These are phyloP conservation scores for Dendrobium nobile DNA, from an alignment of 106 monocot genomes.

Conservation along the genomic window DNA sequence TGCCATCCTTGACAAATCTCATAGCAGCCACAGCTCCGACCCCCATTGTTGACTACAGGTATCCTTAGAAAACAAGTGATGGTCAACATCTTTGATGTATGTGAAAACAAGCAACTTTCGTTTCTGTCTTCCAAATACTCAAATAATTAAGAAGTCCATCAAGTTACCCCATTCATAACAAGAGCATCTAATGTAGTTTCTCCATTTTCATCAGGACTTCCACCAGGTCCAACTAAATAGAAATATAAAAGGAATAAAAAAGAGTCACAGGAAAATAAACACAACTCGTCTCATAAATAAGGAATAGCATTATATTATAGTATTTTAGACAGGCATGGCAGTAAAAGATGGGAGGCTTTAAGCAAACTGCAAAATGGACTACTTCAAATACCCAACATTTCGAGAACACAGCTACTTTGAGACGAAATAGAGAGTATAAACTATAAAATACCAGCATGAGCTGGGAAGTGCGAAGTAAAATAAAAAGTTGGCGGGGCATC, in stretches of 20 bases:
- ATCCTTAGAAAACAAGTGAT: conserved; percentile 41
- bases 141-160: neutral
- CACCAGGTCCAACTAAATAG: conserved; percentile 81
- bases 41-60: conserved; percentile 72
- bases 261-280: neutral
- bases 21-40: conserved; percentile 87
- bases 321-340: too few relatives aligned
- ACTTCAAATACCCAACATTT: too few relatives aligned
- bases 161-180: conserved; percentile 85
- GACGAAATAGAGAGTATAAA: too few relatives aligned
- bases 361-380: too few relatives aligned
- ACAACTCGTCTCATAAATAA: neutral
- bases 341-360: too few relatives aligned
- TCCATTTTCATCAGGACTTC: conserved; percentile 97
- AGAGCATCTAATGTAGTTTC: conserved; percentile 95
- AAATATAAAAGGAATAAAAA: conserved; percentile 1
- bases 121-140: neutral
- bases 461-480: neutral
- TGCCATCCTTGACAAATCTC: conserved; percentile 94
- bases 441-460: neutral
- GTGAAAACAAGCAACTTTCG: conserved; percentile 1
- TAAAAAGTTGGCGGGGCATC: neutral
- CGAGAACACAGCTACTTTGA: neutral
- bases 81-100: conserved; percentile 13
- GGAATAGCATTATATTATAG: too few relatives aligned